These are phyloP conservation scores for Fusarium haematococcum DNA, from an alignment of 2,329 filamentous ascomycete species.

Conservation along the genomic window DNA sequence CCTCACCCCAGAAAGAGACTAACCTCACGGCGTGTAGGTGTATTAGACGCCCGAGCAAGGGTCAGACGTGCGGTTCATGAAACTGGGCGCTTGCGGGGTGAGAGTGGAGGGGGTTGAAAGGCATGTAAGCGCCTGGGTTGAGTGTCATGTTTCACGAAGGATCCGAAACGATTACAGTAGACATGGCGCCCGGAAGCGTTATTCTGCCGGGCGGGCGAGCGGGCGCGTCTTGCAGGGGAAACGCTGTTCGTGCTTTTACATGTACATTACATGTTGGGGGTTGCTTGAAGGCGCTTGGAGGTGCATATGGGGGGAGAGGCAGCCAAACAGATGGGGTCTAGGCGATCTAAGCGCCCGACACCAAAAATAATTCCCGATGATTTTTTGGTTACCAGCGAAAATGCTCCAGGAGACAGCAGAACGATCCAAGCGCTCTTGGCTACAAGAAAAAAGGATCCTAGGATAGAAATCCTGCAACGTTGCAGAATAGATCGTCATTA, in stretches of 20 bases:
- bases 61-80: slow-evolving; percentile 15
- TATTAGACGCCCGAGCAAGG: slow-evolving; percentile 22
- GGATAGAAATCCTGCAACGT: neutral
- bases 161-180: slow-evolving; percentile 1
- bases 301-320: slow-evolving; percentile 17
- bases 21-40: neutral
- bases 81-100: slow-evolving; percentile 28
- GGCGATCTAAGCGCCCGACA: slow-evolving; percentile 1
- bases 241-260: neutral
- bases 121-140: slow-evolving; percentile 26
- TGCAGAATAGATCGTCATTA: slow-evolving; percentile 5
- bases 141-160: slow-evolving; percentile 18
- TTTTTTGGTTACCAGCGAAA: neutral
- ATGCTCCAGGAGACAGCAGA: neutral
- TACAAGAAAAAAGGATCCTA: neutral
- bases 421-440: neutral
- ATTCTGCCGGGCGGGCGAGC: neutral
- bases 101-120: neutral
- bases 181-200: neutral
- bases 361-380: slow-evolving; percentile 3
- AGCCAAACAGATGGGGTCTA: slow-evolving; percentile 20
- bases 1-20: neutral
- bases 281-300: slow-evolving; percentile 9
- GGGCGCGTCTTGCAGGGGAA: neutral
- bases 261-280: neutral